Evolutionary conservation across 257 asterid species (phyloP).

Genomic region (Thymus quinquecostatus): DNA sequence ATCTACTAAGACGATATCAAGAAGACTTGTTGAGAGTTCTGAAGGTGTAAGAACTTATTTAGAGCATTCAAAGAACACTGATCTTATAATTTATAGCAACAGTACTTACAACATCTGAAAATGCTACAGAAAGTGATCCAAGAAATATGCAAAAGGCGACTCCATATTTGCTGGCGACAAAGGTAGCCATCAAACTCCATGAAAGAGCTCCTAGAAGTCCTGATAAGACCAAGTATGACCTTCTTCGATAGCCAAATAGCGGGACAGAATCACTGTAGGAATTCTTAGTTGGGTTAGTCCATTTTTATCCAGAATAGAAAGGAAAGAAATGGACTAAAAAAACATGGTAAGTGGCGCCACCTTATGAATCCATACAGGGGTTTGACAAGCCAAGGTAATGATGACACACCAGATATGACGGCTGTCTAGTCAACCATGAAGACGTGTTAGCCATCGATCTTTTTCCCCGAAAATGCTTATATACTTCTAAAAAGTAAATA

Average conservation of each 20-base stretch:
- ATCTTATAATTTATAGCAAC: slow-evolving; percentile 17
- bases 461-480: neutral
- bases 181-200: slow-evolving; percentile 85
- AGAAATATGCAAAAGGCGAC: slow-evolving; percentile 78
- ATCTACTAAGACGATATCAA: neutral
- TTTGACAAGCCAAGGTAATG: slow-evolving; percentile 89
- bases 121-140: slow-evolving; percentile 93
- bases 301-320: neutral
- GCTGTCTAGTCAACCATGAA: slow-evolving; percentile 79
- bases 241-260: slow-evolving; percentile 89
- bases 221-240: slow-evolving; percentile 87
- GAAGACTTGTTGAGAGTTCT: neutral
- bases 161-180: slow-evolving; percentile 78
- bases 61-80: neutral
- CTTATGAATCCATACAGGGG: slow-evolving; percentile 94
- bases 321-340: slow-evolving; percentile 7
- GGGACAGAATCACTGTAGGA: slow-evolving; percentile 77
- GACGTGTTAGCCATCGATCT: slow-evolving; percentile 46
- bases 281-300: neutral
- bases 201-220: slow-evolving; percentile 94
- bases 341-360: slow-evolving; percentile 39
- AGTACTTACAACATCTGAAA: slow-evolving; percentile 82
- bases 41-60: neutral
- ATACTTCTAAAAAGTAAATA: slow-evolving; percentile 1
- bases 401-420: slow-evolving; percentile 74